Conservation (phyloP, 108 stramenopile genomes). For the Halocafeteria seosinensis region DNA sequence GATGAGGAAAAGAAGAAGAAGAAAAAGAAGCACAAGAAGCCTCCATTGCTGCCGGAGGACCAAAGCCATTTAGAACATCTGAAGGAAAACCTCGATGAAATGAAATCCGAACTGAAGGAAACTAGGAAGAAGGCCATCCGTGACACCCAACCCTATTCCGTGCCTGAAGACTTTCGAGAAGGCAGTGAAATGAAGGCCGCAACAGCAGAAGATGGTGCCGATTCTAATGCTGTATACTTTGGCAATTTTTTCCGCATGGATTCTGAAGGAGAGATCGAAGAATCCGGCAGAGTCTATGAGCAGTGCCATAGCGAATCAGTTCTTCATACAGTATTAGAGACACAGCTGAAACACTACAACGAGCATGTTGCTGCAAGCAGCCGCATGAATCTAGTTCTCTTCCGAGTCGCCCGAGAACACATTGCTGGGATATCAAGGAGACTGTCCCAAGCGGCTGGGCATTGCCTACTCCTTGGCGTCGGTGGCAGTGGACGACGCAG, state of each 20-base stretch:
- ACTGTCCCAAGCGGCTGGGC: slow-evolving; percentile 33
- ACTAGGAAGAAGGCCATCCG: no score
- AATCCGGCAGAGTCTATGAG: no score
- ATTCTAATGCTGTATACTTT: background rate
- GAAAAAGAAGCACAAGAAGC: no score
- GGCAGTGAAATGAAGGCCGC: no score
- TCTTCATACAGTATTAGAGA: background rate
- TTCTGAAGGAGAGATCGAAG: background rate
- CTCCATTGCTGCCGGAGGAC: no score
- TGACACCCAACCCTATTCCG: no score
- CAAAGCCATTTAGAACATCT: no score
- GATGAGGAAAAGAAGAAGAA: no score
- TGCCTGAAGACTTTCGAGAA: no score
- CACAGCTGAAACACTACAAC: slow-evolving; percentile 31
- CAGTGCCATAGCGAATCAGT: background rate
- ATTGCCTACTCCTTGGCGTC: slow-evolving; percentile 45
- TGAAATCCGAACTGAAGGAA: no score
- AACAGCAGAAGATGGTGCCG: background rate
- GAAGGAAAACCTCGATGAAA: no score
- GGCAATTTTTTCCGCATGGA: background rate
- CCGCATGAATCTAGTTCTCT: slow-evolving; percentile 38
- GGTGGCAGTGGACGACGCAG: slow-evolving; percentile 42
- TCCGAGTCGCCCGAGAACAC: slow-evolving; percentile 33
- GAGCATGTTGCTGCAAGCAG: slow-evolving; percentile 30
- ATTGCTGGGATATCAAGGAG: slow-evolving; percentile 32